phyloP scores from a whole-genome alignment of 306 rosid species.

The Acmispon strigosus region DNA sequence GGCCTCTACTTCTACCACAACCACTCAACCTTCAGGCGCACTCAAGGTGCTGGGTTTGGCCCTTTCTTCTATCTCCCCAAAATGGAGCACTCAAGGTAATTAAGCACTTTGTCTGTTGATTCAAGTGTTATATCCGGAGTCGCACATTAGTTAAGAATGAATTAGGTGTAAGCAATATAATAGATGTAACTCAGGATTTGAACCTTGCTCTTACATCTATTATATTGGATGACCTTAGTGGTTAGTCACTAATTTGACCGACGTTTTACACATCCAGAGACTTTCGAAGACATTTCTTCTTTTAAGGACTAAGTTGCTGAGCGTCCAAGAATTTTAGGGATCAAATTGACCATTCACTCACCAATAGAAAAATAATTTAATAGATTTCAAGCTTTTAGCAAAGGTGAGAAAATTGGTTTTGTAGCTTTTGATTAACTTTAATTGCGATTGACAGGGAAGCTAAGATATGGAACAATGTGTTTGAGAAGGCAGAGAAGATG shows the following conservation, averaged over 20 bases:
- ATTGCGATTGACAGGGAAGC: constrained; percentile 62
- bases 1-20: constrained; percentile 82
- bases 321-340: too few species aligned
- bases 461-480: constrained; percentile 78
- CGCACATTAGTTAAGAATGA: too few species aligned
- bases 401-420: neutral
- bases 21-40: constrained; percentile 43
- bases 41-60: constrained; percentile 77
- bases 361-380: neutral
- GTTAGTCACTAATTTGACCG: too few species aligned
- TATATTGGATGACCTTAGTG: too few species aligned
- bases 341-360: too few species aligned
- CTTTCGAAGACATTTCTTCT: too few species aligned
- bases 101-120: neutral
- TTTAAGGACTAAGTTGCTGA: too few species aligned
- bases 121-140: too few species aligned
- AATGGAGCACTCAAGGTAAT: constrained; percentile 96
- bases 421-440: neutral
- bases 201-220: too few species aligned
- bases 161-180: too few species aligned
- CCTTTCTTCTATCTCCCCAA: constrained; percentile 96
- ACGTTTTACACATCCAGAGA: too few species aligned
- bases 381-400: neutral
- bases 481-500: constrained; percentile 76
- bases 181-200: too few species aligned